Evolutionary conservation across 768 basidiomycete genomes (phyloP).

Genomic region (Tremella fuciformis): DNA sequence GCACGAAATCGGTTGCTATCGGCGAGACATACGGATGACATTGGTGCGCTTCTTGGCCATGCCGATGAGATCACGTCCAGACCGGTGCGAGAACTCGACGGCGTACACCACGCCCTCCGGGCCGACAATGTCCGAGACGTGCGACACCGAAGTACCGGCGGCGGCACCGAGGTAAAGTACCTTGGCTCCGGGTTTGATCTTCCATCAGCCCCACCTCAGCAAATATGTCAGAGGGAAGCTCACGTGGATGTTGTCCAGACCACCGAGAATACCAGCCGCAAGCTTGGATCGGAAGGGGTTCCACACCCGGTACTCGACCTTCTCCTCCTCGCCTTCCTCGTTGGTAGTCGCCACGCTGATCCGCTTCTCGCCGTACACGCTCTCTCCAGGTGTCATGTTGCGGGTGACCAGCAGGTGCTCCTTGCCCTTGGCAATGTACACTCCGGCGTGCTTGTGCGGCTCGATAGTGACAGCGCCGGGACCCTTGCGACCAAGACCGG

Average conservation of each 20-base stretch:
- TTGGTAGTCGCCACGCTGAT: slow-evolving; percentile 67
- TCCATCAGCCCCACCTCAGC: slow-evolving; percentile 1
- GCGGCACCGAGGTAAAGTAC: slow-evolving; percentile 97
- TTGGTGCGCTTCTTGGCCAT: slow-evolving; percentile 99
- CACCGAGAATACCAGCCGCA: slow-evolving; percentile 93
- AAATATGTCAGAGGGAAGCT: slow-evolving; percentile 17
- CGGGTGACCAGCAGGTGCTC: slow-evolving; percentile 95
- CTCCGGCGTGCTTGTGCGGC: slow-evolving; percentile 88
- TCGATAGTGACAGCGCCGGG: slow-evolving; percentile 88
- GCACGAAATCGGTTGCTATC: neutral
- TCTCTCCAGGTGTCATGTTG: slow-evolving; percentile 95
- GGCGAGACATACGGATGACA: slow-evolving; percentile 70
- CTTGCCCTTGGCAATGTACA: slow-evolving; percentile 94
- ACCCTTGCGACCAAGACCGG: slow-evolving; percentile 55
- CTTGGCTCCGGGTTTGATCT: slow-evolving; percentile 86
- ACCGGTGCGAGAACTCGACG: slow-evolving; percentile 94
- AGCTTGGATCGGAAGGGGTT: slow-evolving; percentile 97
- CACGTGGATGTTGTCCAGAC: slow-evolving; percentile 80
- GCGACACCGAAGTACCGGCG: slow-evolving; percentile 94
- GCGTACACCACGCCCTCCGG: slow-evolving; percentile 97
- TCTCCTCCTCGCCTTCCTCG: slow-evolving; percentile 60
- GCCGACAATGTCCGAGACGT: slow-evolving; percentile 98
- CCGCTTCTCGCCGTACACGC: slow-evolving; percentile 97
- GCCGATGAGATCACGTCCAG: slow-evolving; percentile 94
- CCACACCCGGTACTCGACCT: slow-evolving; percentile 97